A percentile compares a stretch with the other conserved stretches of the same genome.
These are phyloP conservation scores for Euphorbia pulcherrima DNA, from an alignment of 345 rosid genomes.

Conservation along the genomic window DNA sequence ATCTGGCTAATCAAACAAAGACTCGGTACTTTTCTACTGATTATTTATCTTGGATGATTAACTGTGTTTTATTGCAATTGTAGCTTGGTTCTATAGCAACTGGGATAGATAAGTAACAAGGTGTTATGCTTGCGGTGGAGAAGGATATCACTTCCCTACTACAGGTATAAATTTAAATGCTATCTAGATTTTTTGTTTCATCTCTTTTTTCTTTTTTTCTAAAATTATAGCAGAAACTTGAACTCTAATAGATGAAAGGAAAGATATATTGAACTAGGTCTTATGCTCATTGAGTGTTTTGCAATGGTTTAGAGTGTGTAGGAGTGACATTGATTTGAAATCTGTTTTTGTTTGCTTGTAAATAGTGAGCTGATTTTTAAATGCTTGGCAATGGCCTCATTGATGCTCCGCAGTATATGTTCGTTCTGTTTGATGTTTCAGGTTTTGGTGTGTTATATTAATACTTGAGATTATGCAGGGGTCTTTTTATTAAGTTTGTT, in stretches of 20 bases:
- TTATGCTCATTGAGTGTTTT: no score
- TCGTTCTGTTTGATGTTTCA: not conserved
- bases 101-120: constrained; percentile 84
- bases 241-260: no score
- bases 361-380: not conserved
- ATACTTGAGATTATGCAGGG: not conserved
- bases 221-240: no score
- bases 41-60: no score
- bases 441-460: not conserved
- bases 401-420: not conserved
- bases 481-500: not conserved
- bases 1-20: no score
- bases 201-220: no score
- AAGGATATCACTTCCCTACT: constrained; percentile 92
- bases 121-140: constrained; percentile 97
- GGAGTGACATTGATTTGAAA: not conserved
- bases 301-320: not conserved
- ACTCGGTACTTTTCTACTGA: no score
- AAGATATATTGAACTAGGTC: no score
- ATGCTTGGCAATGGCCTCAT: not conserved
- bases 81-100: constrained; percentile 96
- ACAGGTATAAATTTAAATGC: constrained; percentile 42
- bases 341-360: not conserved
- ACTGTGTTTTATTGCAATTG: constrained; percentile 4
- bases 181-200: no score